phyloP scores from a whole-genome alignment of 176 grass and related monocot species.

The Miscanthus lutarioriparius region DNA sequence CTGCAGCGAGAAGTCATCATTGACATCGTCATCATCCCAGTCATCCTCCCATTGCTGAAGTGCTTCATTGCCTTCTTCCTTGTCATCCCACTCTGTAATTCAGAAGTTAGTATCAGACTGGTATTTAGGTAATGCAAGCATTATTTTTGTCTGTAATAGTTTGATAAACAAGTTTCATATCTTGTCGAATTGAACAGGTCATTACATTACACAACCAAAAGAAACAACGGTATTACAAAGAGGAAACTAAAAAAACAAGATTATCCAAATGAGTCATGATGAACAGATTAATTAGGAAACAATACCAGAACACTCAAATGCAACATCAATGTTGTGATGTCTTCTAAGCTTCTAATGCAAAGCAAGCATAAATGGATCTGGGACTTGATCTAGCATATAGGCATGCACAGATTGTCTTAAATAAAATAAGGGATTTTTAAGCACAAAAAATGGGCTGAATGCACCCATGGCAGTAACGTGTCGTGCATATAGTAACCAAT shows the following conservation, averaged over 20 bases:
- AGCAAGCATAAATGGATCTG: neutral
- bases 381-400: neutral
- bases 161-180: neutral
- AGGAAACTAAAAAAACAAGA: neutral
- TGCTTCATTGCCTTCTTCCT: conserved; percentile 75
- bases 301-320: neutral
- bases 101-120: neutral
- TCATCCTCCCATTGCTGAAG: conserved; percentile 93
- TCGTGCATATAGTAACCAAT: neutral
- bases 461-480: neutral
- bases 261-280: neutral
- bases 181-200: neutral
- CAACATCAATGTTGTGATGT: neutral
- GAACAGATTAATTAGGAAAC: neutral
- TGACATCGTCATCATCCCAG: conserved; percentile 84
- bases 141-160: neutral
- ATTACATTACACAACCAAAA: neutral
- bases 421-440: neutral
- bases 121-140: neutral
- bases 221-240: neutral
- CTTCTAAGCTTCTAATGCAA: neutral
- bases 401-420: neutral
- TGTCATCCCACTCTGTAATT: conserved; percentile 83
- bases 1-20: conserved; percentile 83
- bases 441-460: neutral